These are phyloP conservation scores for Chrysanthemum lavandulifolium DNA, from an alignment of 129 eudicot species.

Conservation along the genomic window DNA sequence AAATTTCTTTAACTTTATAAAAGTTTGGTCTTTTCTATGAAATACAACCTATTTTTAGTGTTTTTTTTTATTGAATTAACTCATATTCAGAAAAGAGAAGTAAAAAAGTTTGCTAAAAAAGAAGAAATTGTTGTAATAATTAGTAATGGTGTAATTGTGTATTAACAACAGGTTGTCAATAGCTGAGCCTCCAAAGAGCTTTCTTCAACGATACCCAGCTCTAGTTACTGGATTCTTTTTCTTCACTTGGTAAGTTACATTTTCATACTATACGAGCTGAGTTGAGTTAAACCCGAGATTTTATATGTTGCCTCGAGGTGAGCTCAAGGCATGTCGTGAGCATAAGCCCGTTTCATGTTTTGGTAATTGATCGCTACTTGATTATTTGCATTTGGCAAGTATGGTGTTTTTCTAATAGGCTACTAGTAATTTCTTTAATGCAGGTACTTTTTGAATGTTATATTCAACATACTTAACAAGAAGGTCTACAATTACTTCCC, in stretches of 20 bases:
- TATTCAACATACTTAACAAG: constrained; percentile 67
- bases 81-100: too few relatives aligned
- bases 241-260: constrained; percentile 52
- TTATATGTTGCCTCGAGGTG: too few relatives aligned
- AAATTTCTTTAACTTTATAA: too few relatives aligned
- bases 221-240: constrained; percentile 60
- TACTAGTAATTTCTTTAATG: background rate
- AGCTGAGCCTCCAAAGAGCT: constrained; percentile 39
- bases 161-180: constrained; percentile 32
- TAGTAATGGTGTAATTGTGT: background rate
- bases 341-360: too few relatives aligned
- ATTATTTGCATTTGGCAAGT: background rate
- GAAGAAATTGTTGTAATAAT: background rate
- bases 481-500: constrained; percentile 67
- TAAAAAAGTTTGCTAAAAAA: background rate
- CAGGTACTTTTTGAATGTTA: constrained; percentile 63
- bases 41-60: too few relatives aligned
- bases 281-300: too few relatives aligned
- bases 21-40: too few relatives aligned
- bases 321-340: too few relatives aligned
- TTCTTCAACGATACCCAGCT: constrained; percentile 48
- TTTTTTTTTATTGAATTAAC: too few relatives aligned
- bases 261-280: too few relatives aligned
- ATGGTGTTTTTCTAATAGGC: too few relatives aligned
- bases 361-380: too few relatives aligned